These are phyloP conservation scores for Chrysochromulina tobinii DNA, from an alignment of 78 protist genomes.

Conservation along the genomic window DNA sequence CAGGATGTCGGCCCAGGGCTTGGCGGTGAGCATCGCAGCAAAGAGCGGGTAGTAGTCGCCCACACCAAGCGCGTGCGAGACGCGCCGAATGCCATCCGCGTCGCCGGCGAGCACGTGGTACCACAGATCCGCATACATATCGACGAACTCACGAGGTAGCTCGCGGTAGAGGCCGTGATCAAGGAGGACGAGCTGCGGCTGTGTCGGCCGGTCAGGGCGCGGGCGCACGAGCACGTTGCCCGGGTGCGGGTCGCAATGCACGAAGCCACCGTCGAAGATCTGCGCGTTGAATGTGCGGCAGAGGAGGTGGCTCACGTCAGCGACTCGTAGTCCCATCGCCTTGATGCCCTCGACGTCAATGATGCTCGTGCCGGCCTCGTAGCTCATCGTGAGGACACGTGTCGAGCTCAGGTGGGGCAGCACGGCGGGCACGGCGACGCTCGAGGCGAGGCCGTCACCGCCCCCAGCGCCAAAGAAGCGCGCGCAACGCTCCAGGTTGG, in stretches of 20 bases:
- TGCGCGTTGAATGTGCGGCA: background rate
- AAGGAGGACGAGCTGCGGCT: conserved; percentile 60
- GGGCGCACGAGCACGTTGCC: conserved; percentile 62
- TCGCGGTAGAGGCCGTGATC: conserved; percentile 81
- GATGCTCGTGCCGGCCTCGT: background rate
- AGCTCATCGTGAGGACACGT: conserved; percentile 60
- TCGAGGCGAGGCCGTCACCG: background rate
- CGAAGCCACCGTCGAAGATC: conserved; percentile 5
- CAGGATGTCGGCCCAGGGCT: background rate
- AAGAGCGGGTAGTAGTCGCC: conserved; percentile 16
- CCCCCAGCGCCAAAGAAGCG: background rate
- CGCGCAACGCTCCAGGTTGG: conserved; percentile 12
- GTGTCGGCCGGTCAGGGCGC: background rate
- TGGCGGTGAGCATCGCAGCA: conserved; percentile 43
- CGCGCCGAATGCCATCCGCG: background rate
- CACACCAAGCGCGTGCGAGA: background rate
- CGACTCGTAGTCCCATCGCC: too few relatives aligned
- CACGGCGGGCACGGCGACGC: background rate
- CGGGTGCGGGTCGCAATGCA: conserved; percentile 80
- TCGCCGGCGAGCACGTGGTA: background rate
- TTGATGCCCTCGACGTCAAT: too few relatives aligned
- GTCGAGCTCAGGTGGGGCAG: background rate
- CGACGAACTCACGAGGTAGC: conserved; percentile 12
- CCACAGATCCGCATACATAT: conserved; percentile 57
- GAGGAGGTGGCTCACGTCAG: background rate